phyloP scores from a whole-genome alignment of 1,284 basidiomycete genomes.

The Ceratobasidium sp. region DNA sequence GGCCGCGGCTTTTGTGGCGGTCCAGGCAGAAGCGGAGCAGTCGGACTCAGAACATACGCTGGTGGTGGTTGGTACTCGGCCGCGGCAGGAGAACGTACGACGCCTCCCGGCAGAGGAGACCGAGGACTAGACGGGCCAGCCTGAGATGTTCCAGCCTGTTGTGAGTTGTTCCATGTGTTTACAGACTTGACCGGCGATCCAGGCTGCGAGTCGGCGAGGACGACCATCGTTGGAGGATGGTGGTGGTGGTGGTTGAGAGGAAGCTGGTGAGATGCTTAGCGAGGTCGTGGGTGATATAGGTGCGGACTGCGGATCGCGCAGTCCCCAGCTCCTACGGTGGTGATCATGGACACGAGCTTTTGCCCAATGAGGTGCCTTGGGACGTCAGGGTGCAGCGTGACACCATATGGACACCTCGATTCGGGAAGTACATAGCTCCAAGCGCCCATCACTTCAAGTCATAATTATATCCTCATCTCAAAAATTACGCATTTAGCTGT shows the following conservation, averaged over 20 bases:
- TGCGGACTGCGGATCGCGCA: constrained; percentile 43
- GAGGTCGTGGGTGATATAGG: constrained; percentile 9
- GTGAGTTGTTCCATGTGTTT: constrained; percentile 17
- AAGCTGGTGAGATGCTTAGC: background rate
- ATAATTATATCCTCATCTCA: background rate
- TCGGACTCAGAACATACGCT: constrained; percentile 17
- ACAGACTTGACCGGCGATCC: constrained; percentile 28
- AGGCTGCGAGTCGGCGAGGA: constrained; percentile 39
- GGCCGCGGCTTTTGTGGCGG: constrained; percentile 35
- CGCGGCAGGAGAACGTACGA: background rate
- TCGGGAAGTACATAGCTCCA: constrained; percentile 1
- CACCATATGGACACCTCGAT: constrained; percentile 22
- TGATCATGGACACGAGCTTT: constrained; percentile 18
- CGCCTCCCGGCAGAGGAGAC: constrained; percentile 12
- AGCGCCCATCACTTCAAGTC: constrained; percentile 5
- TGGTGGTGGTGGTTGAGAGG: constrained; percentile 20
- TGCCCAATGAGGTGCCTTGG: constrained; percentile 11
- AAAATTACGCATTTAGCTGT: background rate
- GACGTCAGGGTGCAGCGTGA: constrained; percentile 3
- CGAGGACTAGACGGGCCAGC: constrained; percentile 25
- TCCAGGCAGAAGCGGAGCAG: constrained; percentile 39
- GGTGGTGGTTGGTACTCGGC: constrained; percentile 25
- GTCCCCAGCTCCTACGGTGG: constrained; percentile 15
- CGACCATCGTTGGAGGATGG: constrained; percentile 36
- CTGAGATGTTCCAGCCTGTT: constrained; percentile 28